Evolutionary conservation across 108 stramenopile species (phyloP).

Genomic region (Pseudonitzschia multistriata): DNA sequence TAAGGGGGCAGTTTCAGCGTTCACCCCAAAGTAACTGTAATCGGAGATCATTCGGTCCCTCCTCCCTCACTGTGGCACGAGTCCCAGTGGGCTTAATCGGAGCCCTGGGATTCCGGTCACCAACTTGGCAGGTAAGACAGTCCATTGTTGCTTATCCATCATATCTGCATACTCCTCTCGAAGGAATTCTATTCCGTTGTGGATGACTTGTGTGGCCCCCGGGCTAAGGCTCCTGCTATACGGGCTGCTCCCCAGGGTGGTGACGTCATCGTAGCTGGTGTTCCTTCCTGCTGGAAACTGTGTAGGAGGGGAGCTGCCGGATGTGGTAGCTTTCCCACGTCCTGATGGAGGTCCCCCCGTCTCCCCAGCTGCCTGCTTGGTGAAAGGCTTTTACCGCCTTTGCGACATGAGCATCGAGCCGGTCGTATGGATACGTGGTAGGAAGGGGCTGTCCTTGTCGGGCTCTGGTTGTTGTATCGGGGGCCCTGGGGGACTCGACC

Average conservation of each 20-base stretch:
- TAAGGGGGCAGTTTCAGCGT: slow-evolving; percentile 22
- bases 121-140: too few species aligned
- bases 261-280: slow-evolving; percentile 13
- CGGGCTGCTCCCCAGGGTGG: slow-evolving; percentile 11
- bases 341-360: slow-evolving; percentile 5
- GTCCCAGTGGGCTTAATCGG: slow-evolving; percentile 28
- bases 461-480: too few species aligned
- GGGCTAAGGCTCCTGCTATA: background rate
- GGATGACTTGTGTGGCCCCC: slow-evolving; percentile 30
- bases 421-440: too few species aligned
- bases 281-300: slow-evolving; percentile 7
- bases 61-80: slow-evolving; percentile 33
- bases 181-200: too few species aligned
- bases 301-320: slow-evolving; percentile 18
- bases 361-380: too few species aligned
- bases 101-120: too few species aligned
- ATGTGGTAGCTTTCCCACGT: slow-evolving; percentile 8
- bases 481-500: too few species aligned
- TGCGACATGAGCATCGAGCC: too few species aligned
- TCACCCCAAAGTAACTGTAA: slow-evolving; percentile 28
- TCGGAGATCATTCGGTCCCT: slow-evolving; percentile 25
- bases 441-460: too few species aligned
- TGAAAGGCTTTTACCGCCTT: too few species aligned
- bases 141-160: too few species aligned
- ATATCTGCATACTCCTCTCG: too few species aligned